A percentile compares a stretch with the other conserved stretches of the same genome.
Conservation (phyloP, 2,329 filamentous ascomycete species). For the Cercospora sojina region DNA sequence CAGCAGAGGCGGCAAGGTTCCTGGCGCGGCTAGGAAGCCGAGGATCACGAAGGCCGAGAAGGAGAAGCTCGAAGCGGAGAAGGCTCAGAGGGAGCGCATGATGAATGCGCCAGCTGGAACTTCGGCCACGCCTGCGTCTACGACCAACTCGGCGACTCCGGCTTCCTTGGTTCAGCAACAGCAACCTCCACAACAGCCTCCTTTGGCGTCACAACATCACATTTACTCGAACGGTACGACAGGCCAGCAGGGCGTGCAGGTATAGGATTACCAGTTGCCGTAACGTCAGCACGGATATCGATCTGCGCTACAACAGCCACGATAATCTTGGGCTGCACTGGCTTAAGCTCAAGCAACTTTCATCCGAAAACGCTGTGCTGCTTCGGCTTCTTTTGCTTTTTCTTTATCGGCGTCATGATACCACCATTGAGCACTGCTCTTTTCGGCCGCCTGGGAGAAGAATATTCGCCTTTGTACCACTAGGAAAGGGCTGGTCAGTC, state of each 20-base stretch:
- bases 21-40: slow-evolving; percentile 73
- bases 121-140: background rate
- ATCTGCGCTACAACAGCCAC: background rate
- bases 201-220: background rate
- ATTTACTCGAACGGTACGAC: slow-evolving; percentile 3
- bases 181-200: background rate
- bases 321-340: background rate
- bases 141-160: slow-evolving; percentile 8
- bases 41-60: slow-evolving; percentile 84
- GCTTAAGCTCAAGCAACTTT: background rate
- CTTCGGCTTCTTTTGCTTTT: background rate
- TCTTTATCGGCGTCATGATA: background rate
- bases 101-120: slow-evolving; percentile 28
- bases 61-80: slow-evolving; percentile 76
- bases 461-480: background rate
- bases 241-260: slow-evolving; percentile 4
- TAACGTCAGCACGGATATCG: background rate
- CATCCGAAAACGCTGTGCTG: background rate
- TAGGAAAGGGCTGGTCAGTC: background rate
- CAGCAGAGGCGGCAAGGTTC: slow-evolving; percentile 67
- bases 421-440: background rate
- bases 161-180: background rate
- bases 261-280: background rate
- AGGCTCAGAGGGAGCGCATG: slow-evolving; percentile 67
- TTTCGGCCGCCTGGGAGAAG: background rate